Evolutionary conservation across 2,329 filamentous ascomycete genomes (phyloP), one percentile per base, ranked within the genome.

Genomic region (Fusarium chlamydosporum): DNA sequence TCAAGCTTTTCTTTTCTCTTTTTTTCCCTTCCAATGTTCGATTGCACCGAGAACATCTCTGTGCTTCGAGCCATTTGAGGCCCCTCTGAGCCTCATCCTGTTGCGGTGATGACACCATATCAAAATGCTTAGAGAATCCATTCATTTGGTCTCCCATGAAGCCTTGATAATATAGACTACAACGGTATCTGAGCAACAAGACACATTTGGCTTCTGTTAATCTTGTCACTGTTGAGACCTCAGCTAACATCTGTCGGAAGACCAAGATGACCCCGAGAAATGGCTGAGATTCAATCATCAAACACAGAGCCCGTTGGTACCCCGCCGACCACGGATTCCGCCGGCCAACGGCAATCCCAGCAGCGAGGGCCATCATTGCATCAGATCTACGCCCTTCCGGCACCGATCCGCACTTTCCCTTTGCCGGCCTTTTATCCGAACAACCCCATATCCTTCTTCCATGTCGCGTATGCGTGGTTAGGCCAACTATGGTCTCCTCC

Each of bases 391-490:
- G 86, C 89, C 50, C 88, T 93, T 59, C 92, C 94, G 56, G 87
- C 92, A 7, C 96, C 96, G 27, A 82, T 98, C 65, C 88, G 89
- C 68, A 91, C 92, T 7, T 92, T 95, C 76, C 94, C 95, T 26
- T 85, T 98, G 11, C 96, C 96, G 37, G 87, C 88, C 47, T 92
- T 99, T 78, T 92, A 97, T 72, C 95, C 95, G 54, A 93, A 92
- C 80, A 97, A 98, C 77, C 96, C 96, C 42, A 79, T 98, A 43
- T 98, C 95, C 37, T 82, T 97, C 37, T 83, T 97, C 68, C 91
- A 94, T 74, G 86, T 97, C 70, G 86, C 89, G 40, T 92, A 92
- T 75, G 88, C 90, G 61, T 95, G 94, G 85, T 78, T 95, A 59
- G 88, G 87, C 46, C 93, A 96, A 75, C 81, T 91, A 8, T 78